A percentile compares a stretch with the other conserved stretches of the same genome.
Conservation (phyloP, 192 early-diverging fungal genomes). For the Entomortierella parvispora region DNA sequence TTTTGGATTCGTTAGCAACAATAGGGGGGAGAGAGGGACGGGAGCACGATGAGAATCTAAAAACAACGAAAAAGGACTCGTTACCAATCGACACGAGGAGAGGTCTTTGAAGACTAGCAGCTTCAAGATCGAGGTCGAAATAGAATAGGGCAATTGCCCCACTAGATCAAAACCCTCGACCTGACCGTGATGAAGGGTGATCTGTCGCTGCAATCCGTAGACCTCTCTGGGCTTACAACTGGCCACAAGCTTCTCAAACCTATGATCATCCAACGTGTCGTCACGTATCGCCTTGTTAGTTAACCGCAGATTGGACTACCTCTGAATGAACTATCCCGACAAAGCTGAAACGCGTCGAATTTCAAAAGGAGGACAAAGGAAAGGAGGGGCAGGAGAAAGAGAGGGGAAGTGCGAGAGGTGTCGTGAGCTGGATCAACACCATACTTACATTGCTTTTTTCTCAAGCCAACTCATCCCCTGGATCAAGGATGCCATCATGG, state of each 20-base stretch:
- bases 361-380: not conserved
- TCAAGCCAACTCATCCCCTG: conserved; percentile 24
- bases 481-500: conserved; percentile 16
- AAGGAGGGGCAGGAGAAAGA: not conserved
- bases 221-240: conserved; percentile 23
- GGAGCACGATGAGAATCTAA: not conserved
- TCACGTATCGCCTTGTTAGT: not conserved
- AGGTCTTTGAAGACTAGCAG: conserved; percentile 29
- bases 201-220: conserved; percentile 27
- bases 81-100: conserved; percentile 32
- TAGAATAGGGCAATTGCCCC: conserved; percentile 2
- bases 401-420: too few relatives aligned
- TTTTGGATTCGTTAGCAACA: not conserved
- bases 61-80: not conserved
- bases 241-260: conserved; percentile 24
- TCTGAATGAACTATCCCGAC: too few relatives aligned
- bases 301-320: not conserved
- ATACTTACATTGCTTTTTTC: conserved; percentile 45
- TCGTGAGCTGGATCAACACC: not conserved
- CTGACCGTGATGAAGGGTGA: conserved; percentile 12
- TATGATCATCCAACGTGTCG: not conserved
- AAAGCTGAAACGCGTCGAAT: not conserved
- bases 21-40: not conserved
- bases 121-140: conserved; percentile 14
- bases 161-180: conserved; percentile 36